phyloP scores from a whole-genome alignment of 129 eudicot species.

The Tanacetum coccineum region DNA sequence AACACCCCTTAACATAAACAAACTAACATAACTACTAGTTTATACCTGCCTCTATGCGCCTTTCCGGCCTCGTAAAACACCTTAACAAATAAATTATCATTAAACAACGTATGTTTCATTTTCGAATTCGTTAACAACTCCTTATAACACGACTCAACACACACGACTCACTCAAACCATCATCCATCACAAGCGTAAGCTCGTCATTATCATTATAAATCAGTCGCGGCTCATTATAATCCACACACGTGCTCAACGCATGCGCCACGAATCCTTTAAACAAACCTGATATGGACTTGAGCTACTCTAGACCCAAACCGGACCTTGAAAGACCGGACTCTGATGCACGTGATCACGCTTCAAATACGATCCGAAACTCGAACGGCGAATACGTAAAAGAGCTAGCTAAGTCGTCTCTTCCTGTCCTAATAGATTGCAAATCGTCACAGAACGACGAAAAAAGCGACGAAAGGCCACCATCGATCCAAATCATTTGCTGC shows the following conservation, averaged over 20 bases:
- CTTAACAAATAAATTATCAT: constrained; percentile 59
- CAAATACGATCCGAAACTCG: constrained; percentile 48
- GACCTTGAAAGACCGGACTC: constrained; percentile 96
- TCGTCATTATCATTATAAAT: constrained; percentile 38
- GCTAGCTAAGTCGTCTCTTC: constrained; percentile 53
- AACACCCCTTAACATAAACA: too few relatives aligned
- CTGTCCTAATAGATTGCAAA: constrained; percentile 20
- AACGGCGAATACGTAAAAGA: constrained; percentile 68
- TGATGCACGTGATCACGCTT: constrained; percentile 78
- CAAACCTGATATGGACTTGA: constrained; percentile 47
- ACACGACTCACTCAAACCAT: constrained; percentile 29
- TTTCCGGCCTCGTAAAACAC: constrained; percentile 87
- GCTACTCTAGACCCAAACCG: constrained; percentile 64
- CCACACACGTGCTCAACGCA: constrained; percentile 63
- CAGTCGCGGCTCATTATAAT: constrained; percentile 40
- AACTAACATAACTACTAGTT: background rate
- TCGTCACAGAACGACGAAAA: constrained; percentile 66
- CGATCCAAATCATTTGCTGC: too few relatives aligned
- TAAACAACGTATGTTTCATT: constrained; percentile 52
- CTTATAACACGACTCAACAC: constrained; percentile 37
- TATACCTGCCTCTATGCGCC: constrained; percentile 94
- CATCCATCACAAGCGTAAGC: constrained; percentile 84
- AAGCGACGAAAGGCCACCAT: constrained; percentile 70
- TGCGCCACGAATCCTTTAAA: constrained; percentile 46
- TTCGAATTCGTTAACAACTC: constrained; percentile 64